Evolutionary conservation across 179 eudicot genomes (phyloP).

Genomic region (Spinacia oleracea): DNA sequence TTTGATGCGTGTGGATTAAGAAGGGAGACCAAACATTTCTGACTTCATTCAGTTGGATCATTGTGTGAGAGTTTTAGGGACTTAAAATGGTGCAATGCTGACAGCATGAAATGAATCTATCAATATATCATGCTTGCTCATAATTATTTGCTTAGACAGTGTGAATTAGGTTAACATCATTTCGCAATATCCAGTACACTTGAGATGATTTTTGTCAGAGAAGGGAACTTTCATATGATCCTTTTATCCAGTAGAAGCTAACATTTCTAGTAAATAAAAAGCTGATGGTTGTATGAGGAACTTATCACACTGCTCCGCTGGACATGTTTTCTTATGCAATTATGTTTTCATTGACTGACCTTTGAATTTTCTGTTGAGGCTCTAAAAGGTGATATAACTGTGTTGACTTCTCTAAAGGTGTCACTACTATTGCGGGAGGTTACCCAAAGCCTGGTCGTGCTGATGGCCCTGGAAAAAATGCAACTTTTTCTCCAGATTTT

Average conservation of each 20-base stretch:
- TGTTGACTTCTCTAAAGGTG: conserved; percentile 40
- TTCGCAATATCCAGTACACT: neutral
- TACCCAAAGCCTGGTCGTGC: conserved; percentile 41
- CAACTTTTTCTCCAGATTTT: conserved; percentile 59
- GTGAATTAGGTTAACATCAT: neutral
- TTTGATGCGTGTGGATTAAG: neutral
- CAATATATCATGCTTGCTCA: neutral
- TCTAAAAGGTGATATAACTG: conserved; percentile 3
- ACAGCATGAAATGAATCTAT: neutral
- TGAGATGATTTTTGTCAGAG: neutral
- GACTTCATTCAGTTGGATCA: neutral
- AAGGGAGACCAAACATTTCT: neutral
- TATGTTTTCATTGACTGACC: neutral
- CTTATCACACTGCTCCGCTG: neutral
- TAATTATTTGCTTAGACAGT: neutral
- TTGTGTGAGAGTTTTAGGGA: neutral
- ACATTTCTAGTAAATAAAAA: neutral
- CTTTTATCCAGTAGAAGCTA: neutral
- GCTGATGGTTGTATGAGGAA: neutral
- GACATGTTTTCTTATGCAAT: neutral
- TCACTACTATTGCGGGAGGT: conserved; percentile 78
- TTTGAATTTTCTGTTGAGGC: neutral
- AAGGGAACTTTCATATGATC: neutral
- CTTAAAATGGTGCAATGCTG: neutral
- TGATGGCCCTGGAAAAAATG: conserved; percentile 70